A percentile compares a stretch with the other conserved stretches of the same genome.
Conservation (phyloP, 805 yeast species). For the Spathaspora arborariae region DNA sequence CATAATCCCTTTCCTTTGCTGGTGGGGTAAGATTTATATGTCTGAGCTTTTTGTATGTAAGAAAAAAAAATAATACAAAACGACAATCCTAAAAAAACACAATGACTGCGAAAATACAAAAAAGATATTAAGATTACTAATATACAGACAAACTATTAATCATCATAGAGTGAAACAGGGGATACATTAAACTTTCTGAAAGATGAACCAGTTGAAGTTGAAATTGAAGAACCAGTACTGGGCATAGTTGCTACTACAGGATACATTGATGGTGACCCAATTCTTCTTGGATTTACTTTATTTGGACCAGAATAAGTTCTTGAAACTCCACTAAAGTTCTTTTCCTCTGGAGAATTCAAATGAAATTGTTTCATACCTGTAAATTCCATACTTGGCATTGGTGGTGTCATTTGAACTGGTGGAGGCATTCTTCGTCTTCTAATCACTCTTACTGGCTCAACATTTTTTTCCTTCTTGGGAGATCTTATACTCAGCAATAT, state of each 20-base stretch:
- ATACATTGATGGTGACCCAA: neutral
- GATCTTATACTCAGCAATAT: neutral
- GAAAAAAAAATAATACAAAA: neutral
- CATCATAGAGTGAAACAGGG: neutral
- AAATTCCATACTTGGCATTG: neutral
- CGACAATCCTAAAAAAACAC: neutral
- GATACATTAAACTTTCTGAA: neutral
- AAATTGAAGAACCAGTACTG: neutral
- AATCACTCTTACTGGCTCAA: neutral
- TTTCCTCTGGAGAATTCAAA: slow-evolving; percentile 1
- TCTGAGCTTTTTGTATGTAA: neutral
- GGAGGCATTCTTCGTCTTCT: slow-evolving; percentile 1
- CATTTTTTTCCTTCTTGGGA: neutral
- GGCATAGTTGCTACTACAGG: neutral
- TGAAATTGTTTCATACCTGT: slow-evolving; percentile 8
- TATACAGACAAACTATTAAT: neutral
- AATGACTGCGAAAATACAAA: neutral
- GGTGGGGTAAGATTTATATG: neutral
- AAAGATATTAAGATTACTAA: neutral
- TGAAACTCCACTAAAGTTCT: neutral
- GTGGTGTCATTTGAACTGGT: neutral
- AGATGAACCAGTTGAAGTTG: neutral
- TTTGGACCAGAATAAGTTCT: neutral
- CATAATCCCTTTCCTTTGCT: neutral
- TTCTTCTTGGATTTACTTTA: neutral